These are phyloP conservation scores for Mesembryanthemum crystallinum DNA, from an alignment of 148 eudicot species.

Conservation along the genomic window DNA sequence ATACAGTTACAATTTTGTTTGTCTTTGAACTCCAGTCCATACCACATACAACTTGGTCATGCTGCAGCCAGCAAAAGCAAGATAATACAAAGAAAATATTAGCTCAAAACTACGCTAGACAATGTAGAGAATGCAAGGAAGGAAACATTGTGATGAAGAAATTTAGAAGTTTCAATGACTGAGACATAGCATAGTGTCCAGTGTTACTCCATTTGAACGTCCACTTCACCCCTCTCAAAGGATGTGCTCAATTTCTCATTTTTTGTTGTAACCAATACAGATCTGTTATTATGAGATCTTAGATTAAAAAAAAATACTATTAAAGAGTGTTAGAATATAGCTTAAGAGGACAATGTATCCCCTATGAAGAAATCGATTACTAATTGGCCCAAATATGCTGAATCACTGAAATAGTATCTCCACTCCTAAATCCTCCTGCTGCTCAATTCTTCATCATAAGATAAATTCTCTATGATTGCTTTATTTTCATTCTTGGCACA, in stretches of 20 bases:
- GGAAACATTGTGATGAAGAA: neutral
- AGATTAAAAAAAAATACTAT: too few species aligned
- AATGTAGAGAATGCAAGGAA: neutral
- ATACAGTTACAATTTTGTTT: constrained; percentile 86
- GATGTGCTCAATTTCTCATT: neutral
- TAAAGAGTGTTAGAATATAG: too few species aligned
- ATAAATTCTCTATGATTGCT: neutral
- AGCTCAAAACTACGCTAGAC: constrained; percentile 12
- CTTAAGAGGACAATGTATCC: too few species aligned
- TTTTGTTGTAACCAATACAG: neutral
- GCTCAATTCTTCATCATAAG: too few species aligned
- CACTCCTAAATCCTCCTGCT: too few species aligned
- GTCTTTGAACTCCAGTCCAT: constrained; percentile 84
- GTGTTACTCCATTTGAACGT: neutral
- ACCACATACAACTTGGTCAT: constrained; percentile 91
- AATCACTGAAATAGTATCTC: too few species aligned
- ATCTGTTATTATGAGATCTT: too few species aligned
- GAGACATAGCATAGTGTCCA: neutral
- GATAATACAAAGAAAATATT: constrained; percentile 12
- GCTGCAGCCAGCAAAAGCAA: constrained; percentile 49
- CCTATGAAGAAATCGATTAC: too few species aligned
- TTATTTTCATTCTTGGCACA: too few species aligned
- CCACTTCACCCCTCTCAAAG: neutral
- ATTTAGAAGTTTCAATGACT: neutral
- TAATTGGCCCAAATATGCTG: too few species aligned